These are phyloP conservation scores for Ganoderma lingzhi DNA, from an alignment of 1,284 basidiomycete genomes.

Conservation along the genomic window DNA sequence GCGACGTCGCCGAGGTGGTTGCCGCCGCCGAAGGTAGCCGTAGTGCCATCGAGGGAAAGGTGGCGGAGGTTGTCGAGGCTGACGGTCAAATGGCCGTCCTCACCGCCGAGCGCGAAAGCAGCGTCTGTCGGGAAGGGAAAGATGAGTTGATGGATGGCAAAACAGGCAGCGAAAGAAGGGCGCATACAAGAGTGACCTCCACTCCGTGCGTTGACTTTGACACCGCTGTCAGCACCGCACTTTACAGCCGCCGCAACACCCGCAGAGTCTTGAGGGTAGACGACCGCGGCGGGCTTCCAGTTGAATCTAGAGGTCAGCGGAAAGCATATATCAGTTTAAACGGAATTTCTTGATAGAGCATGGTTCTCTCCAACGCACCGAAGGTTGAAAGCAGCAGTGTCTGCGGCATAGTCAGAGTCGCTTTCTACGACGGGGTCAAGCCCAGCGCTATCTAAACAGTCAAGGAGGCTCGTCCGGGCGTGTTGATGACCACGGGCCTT, in stretches of 20 bases:
- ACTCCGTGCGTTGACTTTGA: conserved; percentile 24
- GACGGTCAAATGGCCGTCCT: conserved; percentile 22
- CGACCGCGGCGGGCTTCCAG: conserved; percentile 16
- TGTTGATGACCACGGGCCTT: conserved; percentile 5
- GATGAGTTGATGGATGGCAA: background rate
- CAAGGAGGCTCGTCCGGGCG: conserved; percentile 3
- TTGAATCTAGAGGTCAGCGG: background rate
- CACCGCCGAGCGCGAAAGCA: conserved; percentile 18
- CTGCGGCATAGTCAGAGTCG: conserved; percentile 13
- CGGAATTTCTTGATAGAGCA: background rate
- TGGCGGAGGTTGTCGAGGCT: conserved; percentile 20
- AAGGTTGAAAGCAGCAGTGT: conserved; percentile 18
- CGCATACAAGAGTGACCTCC: conserved; percentile 22
- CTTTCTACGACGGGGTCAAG: conserved; percentile 18
- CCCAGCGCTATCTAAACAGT: conserved; percentile 11
- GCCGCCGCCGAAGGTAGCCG: conserved; percentile 14
- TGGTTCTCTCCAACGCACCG: conserved; percentile 6
- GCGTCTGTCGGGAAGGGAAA: conserved; percentile 6
- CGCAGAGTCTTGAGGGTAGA: conserved; percentile 12
- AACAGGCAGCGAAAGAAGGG: background rate
- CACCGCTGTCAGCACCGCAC: conserved; percentile 11
- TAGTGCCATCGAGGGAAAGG: conserved; percentile 10
- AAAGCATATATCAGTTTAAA: background rate
- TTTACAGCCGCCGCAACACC: conserved; percentile 14
- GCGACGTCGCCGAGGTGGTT: conserved; percentile 21